Conservation (phyloP, 2,329 filamentous ascomycete species). For the Bipolaris cookei region DNA sequence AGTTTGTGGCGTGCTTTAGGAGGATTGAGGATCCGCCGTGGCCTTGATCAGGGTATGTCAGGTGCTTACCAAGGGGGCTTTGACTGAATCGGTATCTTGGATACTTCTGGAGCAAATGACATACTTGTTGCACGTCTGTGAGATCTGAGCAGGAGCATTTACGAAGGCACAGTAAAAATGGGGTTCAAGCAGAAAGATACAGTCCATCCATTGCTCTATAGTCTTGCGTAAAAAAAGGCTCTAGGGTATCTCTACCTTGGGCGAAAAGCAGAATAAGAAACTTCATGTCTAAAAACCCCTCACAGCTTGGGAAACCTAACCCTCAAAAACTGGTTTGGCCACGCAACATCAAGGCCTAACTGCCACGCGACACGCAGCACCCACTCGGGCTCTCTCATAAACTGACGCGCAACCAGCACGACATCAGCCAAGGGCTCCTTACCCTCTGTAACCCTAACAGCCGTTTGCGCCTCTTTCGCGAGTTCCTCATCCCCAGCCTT, state of each 20-base stretch:
- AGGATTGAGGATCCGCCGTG: slow-evolving; percentile 80
- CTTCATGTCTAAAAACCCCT: background rate
- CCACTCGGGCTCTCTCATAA: slow-evolving; percentile 63
- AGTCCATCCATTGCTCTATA: no score
- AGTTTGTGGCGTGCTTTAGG: slow-evolving; percentile 88
- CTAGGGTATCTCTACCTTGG: no score
- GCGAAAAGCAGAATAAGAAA: no score
- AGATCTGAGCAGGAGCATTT: no score
- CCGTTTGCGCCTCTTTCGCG: slow-evolving; percentile 40
- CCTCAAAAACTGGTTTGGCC: slow-evolving; percentile 56
- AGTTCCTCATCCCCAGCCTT: slow-evolving; percentile 35
- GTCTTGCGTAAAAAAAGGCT: no score
- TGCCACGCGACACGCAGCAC: slow-evolving; percentile 59
- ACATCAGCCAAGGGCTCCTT: slow-evolving; percentile 54
- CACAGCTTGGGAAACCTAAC: slow-evolving; percentile 42
- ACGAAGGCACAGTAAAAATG: no score
- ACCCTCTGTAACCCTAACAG: slow-evolving; percentile 47
- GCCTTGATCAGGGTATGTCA: slow-evolving; percentile 67
- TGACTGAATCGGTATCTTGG: no score
- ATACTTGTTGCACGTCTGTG: no score
- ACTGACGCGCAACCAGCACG: slow-evolving; percentile 60
- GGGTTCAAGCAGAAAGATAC: no score
- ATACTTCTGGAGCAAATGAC: background rate
- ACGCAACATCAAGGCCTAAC: slow-evolving; percentile 56
- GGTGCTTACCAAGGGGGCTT: background rate